Conservation (phyloP, 768 basidiomycete genomes). For the Hypsizygus marmoreus region DNA sequence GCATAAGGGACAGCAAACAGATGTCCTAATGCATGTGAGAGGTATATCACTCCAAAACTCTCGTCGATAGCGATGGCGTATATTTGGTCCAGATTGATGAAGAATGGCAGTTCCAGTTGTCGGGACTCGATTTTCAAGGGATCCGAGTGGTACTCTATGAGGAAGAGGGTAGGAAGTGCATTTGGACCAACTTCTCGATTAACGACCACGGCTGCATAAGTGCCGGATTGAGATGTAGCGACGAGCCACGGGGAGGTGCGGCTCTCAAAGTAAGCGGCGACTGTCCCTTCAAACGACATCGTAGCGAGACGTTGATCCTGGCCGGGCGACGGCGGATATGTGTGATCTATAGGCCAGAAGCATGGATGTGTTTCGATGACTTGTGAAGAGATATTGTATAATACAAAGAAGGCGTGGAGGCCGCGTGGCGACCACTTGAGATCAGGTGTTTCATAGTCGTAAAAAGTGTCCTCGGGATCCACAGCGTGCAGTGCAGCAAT, state of each 20-base stretch:
- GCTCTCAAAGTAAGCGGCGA: not conserved
- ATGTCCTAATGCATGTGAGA: slow-evolving; percentile 11
- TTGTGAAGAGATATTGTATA: not conserved
- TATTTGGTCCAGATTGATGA: slow-evolving; percentile 10
- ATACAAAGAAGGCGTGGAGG: not conserved
- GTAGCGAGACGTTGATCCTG: too few species aligned
- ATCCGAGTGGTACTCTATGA: slow-evolving; percentile 1
- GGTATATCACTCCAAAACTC: slow-evolving; percentile 15
- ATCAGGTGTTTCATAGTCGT: not conserved
- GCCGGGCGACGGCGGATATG: too few species aligned
- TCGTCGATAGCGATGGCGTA: slow-evolving; percentile 13
- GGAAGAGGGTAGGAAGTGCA: not conserved
- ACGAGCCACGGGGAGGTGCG: not conserved
- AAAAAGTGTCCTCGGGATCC: not conserved
- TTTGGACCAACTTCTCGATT: not conserved
- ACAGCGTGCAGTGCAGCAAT: not conserved
- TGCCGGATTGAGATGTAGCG: slow-evolving; percentile 8
- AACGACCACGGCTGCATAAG: slow-evolving; percentile 5
- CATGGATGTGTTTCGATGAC: not conserved
- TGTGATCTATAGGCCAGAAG: not conserved
- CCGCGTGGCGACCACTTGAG: not conserved
- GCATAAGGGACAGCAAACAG: slow-evolving; percentile 16
- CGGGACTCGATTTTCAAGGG: slow-evolving; percentile 1
- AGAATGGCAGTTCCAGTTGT: slow-evolving; percentile 7
- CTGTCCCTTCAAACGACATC: not conserved